These are phyloP conservation scores for Taxawa tesnikishii DNA, from an alignment of 2,329 filamentous ascomycete genomes.

Conservation along the genomic window DNA sequence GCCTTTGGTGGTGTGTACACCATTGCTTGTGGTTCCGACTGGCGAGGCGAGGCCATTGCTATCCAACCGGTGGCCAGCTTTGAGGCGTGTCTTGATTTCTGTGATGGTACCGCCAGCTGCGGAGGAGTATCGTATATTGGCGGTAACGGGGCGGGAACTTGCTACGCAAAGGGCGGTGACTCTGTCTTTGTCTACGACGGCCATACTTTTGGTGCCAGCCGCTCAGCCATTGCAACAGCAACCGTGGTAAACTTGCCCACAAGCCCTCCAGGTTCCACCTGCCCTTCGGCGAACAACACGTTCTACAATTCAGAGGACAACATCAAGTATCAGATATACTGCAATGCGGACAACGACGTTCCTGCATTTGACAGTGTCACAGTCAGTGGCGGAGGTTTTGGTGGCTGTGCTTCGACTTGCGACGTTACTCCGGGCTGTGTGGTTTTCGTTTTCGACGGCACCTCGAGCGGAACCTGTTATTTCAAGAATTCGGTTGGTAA, in stretches of 20 bases:
- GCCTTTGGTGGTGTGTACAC: constrained; percentile 6
- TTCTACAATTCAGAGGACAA: constrained; percentile 7
- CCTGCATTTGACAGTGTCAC: constrained; percentile 1
- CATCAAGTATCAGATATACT: constrained; percentile 10
- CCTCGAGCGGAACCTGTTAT: constrained; percentile 7
- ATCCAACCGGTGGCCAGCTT: constrained; percentile 7
- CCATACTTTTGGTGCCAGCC: constrained; percentile 8
- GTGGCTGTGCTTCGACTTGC: constrained; percentile 10
- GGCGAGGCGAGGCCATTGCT: constrained; percentile 4
- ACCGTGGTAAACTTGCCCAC: too few species aligned
- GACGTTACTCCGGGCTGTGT: constrained; percentile 9
- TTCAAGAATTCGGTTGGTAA: constrained; percentile 6
- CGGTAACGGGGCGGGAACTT: constrained; percentile 13
- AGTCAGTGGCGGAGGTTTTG: constrained; percentile 7
- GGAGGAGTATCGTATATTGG: constrained; percentile 9
- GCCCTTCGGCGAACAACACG: constrained; percentile 5
- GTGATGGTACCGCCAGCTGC: constrained; percentile 8
- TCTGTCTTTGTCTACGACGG: constrained; percentile 8
- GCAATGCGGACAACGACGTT: constrained; percentile 7
- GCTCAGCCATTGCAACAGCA: too few species aligned
- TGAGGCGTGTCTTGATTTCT: constrained; percentile 10
- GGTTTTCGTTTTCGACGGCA: constrained; percentile 7
- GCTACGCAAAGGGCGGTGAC: constrained; percentile 8
- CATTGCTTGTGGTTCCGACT: constrained; percentile 8
- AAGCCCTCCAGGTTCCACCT: too few species aligned